phyloP scores from a whole-genome alignment of 75 land plant species.

The Ceratopteris richardii region DNA sequence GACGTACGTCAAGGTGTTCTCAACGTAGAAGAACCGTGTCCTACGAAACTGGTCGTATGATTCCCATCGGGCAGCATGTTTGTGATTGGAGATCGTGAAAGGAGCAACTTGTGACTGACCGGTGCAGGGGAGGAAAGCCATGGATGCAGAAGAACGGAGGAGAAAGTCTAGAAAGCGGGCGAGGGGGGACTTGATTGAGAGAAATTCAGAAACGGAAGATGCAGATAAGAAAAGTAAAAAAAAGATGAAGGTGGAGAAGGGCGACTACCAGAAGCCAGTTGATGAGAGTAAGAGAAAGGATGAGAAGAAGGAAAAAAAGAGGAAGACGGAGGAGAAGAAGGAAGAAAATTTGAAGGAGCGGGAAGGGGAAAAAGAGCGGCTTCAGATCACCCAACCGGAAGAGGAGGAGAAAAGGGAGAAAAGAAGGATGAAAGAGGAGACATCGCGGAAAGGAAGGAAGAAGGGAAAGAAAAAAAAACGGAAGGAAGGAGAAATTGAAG shows the following conservation, averaged over 20 bases:
- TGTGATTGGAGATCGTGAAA: no score
- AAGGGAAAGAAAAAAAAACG: conserved; percentile 8
- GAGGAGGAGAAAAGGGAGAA: conserved; percentile 5
- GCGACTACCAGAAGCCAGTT: background rate
- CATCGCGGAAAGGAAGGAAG: background rate
- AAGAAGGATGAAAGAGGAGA: background rate
- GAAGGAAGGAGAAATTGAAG: background rate
- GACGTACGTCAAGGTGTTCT: no score
- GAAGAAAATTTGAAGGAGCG: conserved; percentile 4
- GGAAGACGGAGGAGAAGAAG: conserved; percentile 5
- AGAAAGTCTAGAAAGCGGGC: no score
- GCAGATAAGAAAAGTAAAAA: background rate
- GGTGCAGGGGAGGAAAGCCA: no score
- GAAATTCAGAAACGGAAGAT: background rate
- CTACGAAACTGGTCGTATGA: no score
- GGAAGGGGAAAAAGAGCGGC: background rate
- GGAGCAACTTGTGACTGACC: no score
- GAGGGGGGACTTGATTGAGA: no score
- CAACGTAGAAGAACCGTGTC: no score
- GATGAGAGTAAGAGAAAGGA: background rate
- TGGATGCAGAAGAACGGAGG: no score
- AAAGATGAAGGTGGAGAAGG: background rate
- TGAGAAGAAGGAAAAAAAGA: background rate
- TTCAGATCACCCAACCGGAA: background rate
- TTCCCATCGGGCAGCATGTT: no score